Evolutionary conservation across 306 rosid species (phyloP), one percentile per base, ranked within the genome.

Genomic region (Amphicarpaea edgeworthii): DNA sequence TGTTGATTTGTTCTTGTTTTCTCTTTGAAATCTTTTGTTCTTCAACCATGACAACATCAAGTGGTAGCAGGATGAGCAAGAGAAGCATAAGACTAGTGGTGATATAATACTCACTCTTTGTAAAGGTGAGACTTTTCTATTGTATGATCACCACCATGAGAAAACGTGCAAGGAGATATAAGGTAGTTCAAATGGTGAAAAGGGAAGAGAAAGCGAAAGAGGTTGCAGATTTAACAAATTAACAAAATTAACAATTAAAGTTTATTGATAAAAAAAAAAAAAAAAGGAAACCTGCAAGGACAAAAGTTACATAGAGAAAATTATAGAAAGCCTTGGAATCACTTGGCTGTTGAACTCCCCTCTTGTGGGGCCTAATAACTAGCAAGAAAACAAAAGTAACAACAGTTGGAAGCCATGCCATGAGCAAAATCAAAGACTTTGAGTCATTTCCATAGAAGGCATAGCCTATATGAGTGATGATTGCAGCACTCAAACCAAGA

Each of bases 341-440:
- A 30, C 84, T 79, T 30, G 63, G 21, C 24, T 78, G 50, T 37
- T 82, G 53, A 60, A 55, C 6, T 9, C 86, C 78, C 46, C 34
- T n/a, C n/a, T n/a, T 38, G 32, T 83, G 81, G 38, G 79, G 42
- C 77, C 67, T 77, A 4, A 90, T 78, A 12, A 87, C 75, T 0
- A 86, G 86, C 0, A 88, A 23, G 20, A 92, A 85, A 49, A 62
- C 19, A 4, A 90, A 72, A 21, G 91, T 78, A 2, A 80, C 42
- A 3, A 75, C 93, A 1, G 87, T 79, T 6, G 97, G 97, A 14
- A 92, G 70, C 96, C 96, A 92, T 1, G 91, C 91, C 74, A 88
- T 81, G 24, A 88, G 85, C 63, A 89, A 64, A 55, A 89, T 75
- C 24, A 89, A 75, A 34, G 86, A 82, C 11, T 86, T 83, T 0